These are phyloP conservation scores for Sporothrix curviconia DNA, from an alignment of 2,329 filamentous ascomycete genomes.

Conservation along the genomic window DNA sequence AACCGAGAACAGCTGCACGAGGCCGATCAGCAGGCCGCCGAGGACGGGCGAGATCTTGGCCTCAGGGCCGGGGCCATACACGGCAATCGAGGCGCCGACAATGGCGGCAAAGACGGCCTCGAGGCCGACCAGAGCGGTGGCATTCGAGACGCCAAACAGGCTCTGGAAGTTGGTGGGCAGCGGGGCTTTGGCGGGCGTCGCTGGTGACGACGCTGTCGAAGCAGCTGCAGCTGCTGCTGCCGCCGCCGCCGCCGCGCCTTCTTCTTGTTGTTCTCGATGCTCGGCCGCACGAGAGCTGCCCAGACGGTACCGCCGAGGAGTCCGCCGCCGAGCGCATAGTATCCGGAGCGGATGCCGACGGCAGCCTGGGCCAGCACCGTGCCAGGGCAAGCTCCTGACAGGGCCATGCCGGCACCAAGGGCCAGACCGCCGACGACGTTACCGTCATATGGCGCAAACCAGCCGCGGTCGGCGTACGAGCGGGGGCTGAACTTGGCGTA, in stretches of 20 bases:
- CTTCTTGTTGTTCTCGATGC: constrained; percentile 13
- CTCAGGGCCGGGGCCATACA: constrained; percentile 24
- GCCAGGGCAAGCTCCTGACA: constrained; percentile 60
- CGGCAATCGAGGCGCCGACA: constrained; percentile 30
- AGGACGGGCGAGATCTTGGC: constrained; percentile 37
- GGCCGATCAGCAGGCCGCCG: constrained; percentile 53
- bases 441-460: constrained; percentile 53
- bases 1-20: constrained; percentile 51
- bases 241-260: neutral
- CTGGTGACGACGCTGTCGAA: too few relatives aligned
- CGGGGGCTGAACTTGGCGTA: constrained; percentile 42
- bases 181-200: too few relatives aligned
- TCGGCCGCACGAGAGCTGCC: constrained; percentile 37
- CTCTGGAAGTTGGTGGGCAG: constrained; percentile 31
- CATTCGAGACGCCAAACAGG: constrained; percentile 34
- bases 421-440: constrained; percentile 58
- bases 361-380: constrained; percentile 57
- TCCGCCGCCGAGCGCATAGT: constrained; percentile 48
- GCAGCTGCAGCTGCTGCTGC: neutral
- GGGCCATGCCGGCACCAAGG: constrained; percentile 59
- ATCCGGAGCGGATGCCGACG: constrained; percentile 44
- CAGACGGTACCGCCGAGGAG: constrained; percentile 49
- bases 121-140: constrained; percentile 34
- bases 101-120: constrained; percentile 39
- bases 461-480: constrained; percentile 43